Evolutionary conservation across 352 stramenopile species (phyloP).

Genomic region (Aphanomyces cochlioides): DNA sequence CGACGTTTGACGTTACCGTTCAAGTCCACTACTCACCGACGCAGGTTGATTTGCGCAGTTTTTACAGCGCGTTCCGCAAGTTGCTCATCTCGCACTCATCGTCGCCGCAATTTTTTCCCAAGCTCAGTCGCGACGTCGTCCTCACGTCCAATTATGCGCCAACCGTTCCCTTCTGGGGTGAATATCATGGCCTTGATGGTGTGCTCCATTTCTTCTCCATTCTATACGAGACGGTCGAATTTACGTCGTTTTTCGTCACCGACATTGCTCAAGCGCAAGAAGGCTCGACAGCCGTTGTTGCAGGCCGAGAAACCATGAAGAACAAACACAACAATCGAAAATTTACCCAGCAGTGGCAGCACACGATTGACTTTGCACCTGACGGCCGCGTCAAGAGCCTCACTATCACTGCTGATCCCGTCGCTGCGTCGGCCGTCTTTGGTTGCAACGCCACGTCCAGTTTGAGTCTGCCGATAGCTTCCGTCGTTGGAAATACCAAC

Average conservation of each 20-base stretch:
- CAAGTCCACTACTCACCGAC: conserved; percentile 40
- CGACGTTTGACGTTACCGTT: conserved; percentile 8
- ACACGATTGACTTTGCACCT: conserved; percentile 85
- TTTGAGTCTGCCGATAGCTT: conserved; percentile 76
- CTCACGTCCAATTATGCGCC: conserved; percentile 86
- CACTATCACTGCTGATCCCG: conserved; percentile 77
- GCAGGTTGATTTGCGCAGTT: conserved; percentile 79
- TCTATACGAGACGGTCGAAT: conserved; percentile 84
- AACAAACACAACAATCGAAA: conserved; percentile 84
- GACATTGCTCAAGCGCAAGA: conserved; percentile 84
- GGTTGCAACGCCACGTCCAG: conserved; percentile 83
- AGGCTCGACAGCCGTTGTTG: conserved; percentile 75
- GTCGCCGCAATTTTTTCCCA: conserved; percentile 85
- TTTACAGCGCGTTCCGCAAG: conserved; percentile 85
- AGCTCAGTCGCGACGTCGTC: conserved; percentile 76
- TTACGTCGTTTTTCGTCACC: conserved; percentile 85
- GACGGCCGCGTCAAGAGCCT: conserved; percentile 84
- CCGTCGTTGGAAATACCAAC: conserved; percentile 68
- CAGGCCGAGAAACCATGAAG: conserved; percentile 84
- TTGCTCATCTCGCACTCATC: conserved; percentile 85
- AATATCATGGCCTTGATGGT: conserved; percentile 83
- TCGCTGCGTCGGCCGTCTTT: conserved; percentile 82
- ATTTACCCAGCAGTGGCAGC: conserved; percentile 87
- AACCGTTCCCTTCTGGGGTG: conserved; percentile 84
- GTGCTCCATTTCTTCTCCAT: conserved; percentile 89